Conservation (phyloP, 345 rosid genomes). For the Sisymbrium altissimum region DNA sequence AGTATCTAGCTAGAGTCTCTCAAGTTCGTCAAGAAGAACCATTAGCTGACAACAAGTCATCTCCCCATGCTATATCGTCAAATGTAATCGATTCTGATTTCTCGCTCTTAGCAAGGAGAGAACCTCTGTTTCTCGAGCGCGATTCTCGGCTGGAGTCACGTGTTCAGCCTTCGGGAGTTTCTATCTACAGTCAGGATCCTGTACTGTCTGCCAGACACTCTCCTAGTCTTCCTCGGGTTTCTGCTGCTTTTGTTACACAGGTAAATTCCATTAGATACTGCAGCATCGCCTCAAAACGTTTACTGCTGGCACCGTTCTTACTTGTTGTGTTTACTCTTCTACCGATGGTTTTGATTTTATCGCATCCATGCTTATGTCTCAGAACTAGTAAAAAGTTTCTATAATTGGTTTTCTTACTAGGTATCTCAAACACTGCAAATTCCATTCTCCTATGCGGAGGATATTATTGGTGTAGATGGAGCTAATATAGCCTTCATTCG, state of each 20-base stretch:
- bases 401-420: slow-evolving; percentile 32
- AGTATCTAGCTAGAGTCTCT: slow-evolving; percentile 49
- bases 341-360: not conserved
- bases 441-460: slow-evolving; percentile 76
- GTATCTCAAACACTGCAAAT: slow-evolving; percentile 80
- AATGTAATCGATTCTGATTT: slow-evolving; percentile 39
- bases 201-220: slow-evolving; percentile 45
- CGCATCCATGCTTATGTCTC: not conserved
- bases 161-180: slow-evolving; percentile 46
- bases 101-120: slow-evolving; percentile 51
- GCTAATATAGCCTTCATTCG: slow-evolving; percentile 73
- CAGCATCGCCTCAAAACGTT: not conserved
- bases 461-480: slow-evolving; percentile 77
- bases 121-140: slow-evolving; percentile 49
- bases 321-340: not conserved
- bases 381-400: not conserved
- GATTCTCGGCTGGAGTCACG: slow-evolving; percentile 53
- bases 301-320: not conserved
- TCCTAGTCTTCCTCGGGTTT: slow-evolving; percentile 44
- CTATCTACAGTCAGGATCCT: slow-evolving; percentile 62
- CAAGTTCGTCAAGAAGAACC: slow-evolving; percentile 56
- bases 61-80: slow-evolving; percentile 36
- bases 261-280: slow-evolving; percentile 12
- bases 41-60: slow-evolving; percentile 44
- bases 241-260: slow-evolving; percentile 62